phyloP scores from a whole-genome alignment of 2,329 filamentous ascomycete genomes.

The Talaromyces sp. region DNA sequence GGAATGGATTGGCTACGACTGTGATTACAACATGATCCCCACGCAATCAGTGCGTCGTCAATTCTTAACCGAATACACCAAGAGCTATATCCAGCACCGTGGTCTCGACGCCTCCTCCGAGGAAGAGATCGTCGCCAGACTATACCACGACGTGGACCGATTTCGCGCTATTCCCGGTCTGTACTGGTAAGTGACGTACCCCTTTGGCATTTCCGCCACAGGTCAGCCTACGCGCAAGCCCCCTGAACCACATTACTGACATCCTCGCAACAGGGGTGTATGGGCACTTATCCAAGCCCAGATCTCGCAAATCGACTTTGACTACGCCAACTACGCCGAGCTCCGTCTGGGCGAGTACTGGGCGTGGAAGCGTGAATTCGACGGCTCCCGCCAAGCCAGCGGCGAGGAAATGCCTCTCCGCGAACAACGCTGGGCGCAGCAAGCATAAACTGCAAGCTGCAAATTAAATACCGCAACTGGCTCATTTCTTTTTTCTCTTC shows the following conservation, averaged over 20 bases:
- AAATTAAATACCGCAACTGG: neutral
- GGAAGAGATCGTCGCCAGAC: constrained; percentile 65
- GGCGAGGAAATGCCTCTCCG: constrained; percentile 69
- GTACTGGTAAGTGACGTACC: constrained; percentile 54
- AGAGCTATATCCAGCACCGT: constrained; percentile 65
- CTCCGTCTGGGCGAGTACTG: constrained; percentile 85
- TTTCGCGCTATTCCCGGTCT: constrained; percentile 91
- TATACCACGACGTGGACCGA: constrained; percentile 79
- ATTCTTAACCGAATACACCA: constrained; percentile 83
- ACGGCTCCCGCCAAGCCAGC: constrained; percentile 60
- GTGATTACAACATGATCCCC: constrained; percentile 82
- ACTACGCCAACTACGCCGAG: constrained; percentile 92
- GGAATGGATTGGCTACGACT: constrained; percentile 97
- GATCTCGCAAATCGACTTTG: constrained; percentile 95
- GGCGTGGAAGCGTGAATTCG: constrained; percentile 78
- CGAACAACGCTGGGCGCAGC: constrained; percentile 78
- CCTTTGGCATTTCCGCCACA: neutral
- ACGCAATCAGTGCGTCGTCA: constrained; percentile 73
- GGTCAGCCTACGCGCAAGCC: neutral
- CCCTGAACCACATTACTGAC: too few relatives aligned
- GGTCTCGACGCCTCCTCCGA: constrained; percentile 45
- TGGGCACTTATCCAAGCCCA: constrained; percentile 94
- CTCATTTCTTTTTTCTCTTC: neutral
- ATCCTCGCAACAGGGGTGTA: constrained; percentile 89
- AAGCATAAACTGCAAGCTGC: constrained; percentile 29